Conservation (phyloP, 345 rosid genomes). For the Cardamine occulta region DNA sequence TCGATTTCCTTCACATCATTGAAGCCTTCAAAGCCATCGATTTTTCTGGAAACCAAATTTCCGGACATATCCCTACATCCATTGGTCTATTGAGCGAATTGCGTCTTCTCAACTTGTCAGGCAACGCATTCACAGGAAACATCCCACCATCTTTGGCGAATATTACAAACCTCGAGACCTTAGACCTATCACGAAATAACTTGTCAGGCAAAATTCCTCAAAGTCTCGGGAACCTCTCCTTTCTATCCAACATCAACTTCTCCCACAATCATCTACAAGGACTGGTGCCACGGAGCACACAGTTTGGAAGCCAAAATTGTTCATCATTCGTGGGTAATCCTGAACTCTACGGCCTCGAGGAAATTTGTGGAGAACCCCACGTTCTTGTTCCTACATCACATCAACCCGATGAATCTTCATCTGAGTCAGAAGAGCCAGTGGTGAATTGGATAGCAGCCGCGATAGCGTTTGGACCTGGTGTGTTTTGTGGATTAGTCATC, state of each 20-base stretch:
- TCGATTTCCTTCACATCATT: not conserved
- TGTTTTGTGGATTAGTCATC: not conserved
- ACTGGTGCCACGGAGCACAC: conserved; percentile 1
- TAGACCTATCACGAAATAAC: conserved; percentile 14
- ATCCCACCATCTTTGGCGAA: conserved; percentile 20
- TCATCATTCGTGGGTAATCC: conserved; percentile 10
- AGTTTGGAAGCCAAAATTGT: conserved; percentile 8
- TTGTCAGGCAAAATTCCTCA: conserved; percentile 13
- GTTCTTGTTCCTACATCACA: not conserved
- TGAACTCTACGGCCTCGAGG: not conserved
- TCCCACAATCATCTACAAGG: conserved; percentile 19
- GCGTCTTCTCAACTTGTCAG: conserved; percentile 14
- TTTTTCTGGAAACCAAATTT: conserved; percentile 3
- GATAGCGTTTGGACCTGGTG: not conserved
- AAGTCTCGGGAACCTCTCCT: conserved; percentile 7
- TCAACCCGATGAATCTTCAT: not conserved
- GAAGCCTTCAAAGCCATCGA: not conserved
- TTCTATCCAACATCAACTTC: conserved; percentile 6
- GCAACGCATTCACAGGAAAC: not conserved
- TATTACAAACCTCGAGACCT: not conserved
- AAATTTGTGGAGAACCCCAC: not conserved
- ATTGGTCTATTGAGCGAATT: not conserved
- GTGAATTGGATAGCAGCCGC: not conserved
- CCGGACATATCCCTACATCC: not conserved
- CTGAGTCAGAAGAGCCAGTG: not conserved